Percentiles rank a stretch among this genome's conserved stretches.
Conservation (phyloP, 2,329 filamentous ascomycete species). For the Chaetomiaceae sp. region DNA sequence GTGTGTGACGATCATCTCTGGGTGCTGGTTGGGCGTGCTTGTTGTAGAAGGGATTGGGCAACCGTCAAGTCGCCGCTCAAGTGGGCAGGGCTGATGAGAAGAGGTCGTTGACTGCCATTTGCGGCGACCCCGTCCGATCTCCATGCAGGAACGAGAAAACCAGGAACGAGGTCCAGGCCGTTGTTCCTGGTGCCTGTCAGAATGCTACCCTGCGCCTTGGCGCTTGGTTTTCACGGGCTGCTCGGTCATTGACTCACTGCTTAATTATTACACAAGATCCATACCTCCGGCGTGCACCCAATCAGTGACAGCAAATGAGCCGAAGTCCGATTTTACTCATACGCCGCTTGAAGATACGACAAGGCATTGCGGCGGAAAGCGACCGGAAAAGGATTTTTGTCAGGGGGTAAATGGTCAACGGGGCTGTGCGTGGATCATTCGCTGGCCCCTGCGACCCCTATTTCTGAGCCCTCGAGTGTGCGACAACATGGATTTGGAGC, state of each 20-base stretch:
- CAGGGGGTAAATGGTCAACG: background rate
- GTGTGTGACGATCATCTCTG: conserved; percentile 13
- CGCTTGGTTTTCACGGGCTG: background rate
- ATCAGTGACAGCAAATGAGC: background rate
- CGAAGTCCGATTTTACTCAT: background rate
- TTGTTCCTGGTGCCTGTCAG: background rate
- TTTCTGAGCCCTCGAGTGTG: too few species aligned
- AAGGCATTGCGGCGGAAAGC: background rate
- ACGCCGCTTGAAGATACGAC: background rate
- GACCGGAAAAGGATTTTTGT: background rate
- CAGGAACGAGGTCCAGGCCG: too few species aligned
- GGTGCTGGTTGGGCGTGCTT: too few species aligned
- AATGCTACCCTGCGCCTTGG: background rate
- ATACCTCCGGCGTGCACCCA: background rate
- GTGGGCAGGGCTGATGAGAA: too few species aligned
- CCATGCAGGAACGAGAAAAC: too few species aligned
- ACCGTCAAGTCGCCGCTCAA: background rate
- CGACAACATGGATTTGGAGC: background rate
- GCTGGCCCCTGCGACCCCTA: background rate
- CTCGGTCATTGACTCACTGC: background rate
- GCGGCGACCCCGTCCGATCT: background rate
- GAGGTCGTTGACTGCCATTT: background rate
- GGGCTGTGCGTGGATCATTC: background rate
- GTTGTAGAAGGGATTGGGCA: background rate
- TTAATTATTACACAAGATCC: conserved; percentile 5